phyloP scores from a whole-genome alignment of 805 yeast genomes.

The Kluyveromyces nonfermentans region DNA sequence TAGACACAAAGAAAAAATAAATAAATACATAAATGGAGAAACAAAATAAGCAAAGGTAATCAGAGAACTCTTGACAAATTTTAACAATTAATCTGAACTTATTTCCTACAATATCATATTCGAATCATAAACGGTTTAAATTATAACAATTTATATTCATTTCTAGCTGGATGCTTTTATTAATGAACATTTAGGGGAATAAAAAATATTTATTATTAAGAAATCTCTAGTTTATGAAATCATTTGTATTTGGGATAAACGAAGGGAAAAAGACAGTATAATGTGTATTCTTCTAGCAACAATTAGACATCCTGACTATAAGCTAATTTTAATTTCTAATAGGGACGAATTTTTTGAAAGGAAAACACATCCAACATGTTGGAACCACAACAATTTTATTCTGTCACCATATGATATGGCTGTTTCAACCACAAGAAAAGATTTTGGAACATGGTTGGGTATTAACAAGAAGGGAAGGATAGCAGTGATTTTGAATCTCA shows the following conservation, averaged over 20 bases:
- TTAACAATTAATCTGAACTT: too few relatives aligned
- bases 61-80: too few relatives aligned
- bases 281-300: conserved; percentile 81
- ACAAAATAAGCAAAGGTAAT: too few relatives aligned
- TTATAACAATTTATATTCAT: too few relatives aligned
- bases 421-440: conserved; percentile 25
- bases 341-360: conserved; percentile 79
- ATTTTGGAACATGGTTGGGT: conserved; percentile 92
- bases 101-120: too few relatives aligned
- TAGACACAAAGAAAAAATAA: too few relatives aligned
- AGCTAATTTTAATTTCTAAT: conserved; percentile 69
- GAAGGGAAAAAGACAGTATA: neutral
- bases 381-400: conserved; percentile 28
- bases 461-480: conserved; percentile 47
- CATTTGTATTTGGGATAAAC: neutral
- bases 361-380: conserved; percentile 53
- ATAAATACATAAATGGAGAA: too few relatives aligned
- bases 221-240: neutral
- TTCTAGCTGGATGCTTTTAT: too few relatives aligned
- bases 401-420: conserved; percentile 70
- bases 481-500: conserved; percentile 66
- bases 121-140: too few relatives aligned
- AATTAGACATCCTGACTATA: conserved; percentile 60
- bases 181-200: too few relatives aligned
- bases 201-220: neutral